Conservation (phyloP, 345 rosid species). For the Geranium rotundifolium region DNA sequence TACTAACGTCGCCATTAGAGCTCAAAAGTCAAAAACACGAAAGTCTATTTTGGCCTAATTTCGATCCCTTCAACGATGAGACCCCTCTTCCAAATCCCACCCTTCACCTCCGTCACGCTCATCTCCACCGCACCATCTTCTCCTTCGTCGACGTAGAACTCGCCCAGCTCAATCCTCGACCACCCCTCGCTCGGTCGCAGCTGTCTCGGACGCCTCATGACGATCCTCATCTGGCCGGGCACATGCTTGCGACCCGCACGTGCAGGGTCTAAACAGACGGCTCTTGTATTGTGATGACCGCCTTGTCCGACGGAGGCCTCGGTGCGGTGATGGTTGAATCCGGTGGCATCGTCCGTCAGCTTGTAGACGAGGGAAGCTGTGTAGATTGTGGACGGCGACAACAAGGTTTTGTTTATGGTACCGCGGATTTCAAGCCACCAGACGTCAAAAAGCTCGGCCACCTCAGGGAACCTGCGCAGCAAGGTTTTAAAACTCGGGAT, state of each 20-base stretch:
- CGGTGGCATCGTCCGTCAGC: not conserved
- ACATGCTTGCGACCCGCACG: not conserved
- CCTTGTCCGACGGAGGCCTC: constrained; percentile 16
- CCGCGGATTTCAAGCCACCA: constrained; percentile 25
- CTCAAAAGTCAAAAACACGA: no score
- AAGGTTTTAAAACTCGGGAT: no score
- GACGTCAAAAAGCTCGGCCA: constrained; percentile 14
- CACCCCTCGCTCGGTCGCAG: constrained; percentile 32
- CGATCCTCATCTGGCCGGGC: not conserved
- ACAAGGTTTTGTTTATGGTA: constrained; percentile 6
- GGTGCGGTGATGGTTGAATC: constrained; percentile 8
- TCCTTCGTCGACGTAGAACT: constrained; percentile 10
- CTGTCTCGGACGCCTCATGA: constrained; percentile 1
- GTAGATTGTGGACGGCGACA: constrained; percentile 13
- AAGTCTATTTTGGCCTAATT: constrained; percentile 18
- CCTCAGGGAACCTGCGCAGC: constrained; percentile 25
- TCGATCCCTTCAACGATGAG: constrained; percentile 22
- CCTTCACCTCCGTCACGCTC: constrained; percentile 15
- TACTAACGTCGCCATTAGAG: no score
- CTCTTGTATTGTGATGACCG: not conserved
- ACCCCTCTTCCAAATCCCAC: constrained; percentile 24
- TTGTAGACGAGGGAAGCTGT: constrained; percentile 18
- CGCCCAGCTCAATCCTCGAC: constrained; percentile 25
- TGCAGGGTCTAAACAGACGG: constrained; percentile 8
- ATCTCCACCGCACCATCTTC: constrained; percentile 18